These are phyloP conservation scores for Pythium monospermum DNA, from an alignment of 352 stramenopile species.

Conservation along the genomic window DNA sequence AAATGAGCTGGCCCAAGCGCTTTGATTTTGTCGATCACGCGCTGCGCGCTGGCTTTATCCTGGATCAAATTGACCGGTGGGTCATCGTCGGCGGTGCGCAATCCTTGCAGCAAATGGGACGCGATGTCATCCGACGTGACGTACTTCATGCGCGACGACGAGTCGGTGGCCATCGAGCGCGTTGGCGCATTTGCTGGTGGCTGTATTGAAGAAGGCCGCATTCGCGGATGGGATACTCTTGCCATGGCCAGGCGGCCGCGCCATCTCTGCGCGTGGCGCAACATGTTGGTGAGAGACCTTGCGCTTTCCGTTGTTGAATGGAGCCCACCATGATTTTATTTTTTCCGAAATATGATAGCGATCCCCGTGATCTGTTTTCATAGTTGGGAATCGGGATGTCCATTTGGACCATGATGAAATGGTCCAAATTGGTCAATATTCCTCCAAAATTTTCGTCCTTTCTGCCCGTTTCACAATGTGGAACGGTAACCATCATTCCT, in stretches of 20 bases:
- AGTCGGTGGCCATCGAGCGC: conserved; percentile 2
- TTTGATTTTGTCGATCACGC: conserved; percentile 58
- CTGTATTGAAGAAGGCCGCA: background rate
- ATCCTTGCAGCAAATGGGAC: conserved; percentile 39
- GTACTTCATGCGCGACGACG: conserved; percentile 33
- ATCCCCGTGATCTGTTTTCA: no score
- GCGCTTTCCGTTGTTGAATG: background rate
- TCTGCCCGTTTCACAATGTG: no score
- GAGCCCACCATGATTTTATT: background rate
- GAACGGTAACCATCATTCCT: no score
- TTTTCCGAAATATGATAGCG: no score
- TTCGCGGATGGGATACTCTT: background rate
- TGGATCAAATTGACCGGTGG: conserved; percentile 72
- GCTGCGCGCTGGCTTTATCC: conserved; percentile 54
- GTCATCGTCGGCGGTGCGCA: conserved; percentile 66
- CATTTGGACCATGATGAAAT: no score
- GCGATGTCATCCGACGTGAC: conserved; percentile 73
- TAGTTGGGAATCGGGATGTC: no score
- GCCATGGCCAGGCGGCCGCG: background rate
- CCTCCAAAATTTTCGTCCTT: no score
- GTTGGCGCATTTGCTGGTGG: background rate
- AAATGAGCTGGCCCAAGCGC: conserved; percentile 65
- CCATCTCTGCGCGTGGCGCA: conserved; percentile 3
- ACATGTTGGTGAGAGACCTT: conserved; percentile 2
- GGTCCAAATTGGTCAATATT: no score